A percentile compares a stretch with the other conserved stretches of the same genome.
Evolutionary conservation across 2,329 filamentous ascomycete species (phyloP).

Genomic region (Daldinia sp.): DNA sequence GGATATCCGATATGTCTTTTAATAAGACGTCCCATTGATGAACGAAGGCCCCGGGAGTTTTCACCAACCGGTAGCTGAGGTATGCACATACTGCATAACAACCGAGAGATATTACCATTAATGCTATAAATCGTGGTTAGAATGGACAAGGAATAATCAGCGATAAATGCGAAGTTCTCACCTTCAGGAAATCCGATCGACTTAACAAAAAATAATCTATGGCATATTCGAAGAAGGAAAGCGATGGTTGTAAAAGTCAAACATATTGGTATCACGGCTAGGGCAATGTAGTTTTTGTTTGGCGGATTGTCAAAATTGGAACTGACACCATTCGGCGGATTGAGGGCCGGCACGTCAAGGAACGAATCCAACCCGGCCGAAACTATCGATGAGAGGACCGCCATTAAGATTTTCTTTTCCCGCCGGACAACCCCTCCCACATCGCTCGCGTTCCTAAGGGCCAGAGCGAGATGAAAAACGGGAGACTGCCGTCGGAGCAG

Average conservation of each 20-base stretch:
- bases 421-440: slow-evolving; percentile 3
- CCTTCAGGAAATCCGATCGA: slow-evolving; percentile 35
- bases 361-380: slow-evolving; percentile 22
- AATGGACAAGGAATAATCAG: background rate
- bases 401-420: slow-evolving; percentile 12
- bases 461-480: slow-evolving; percentile 6
- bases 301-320: slow-evolving; percentile 38
- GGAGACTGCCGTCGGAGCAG: slow-evolving; percentile 9
- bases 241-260: slow-evolving; percentile 25
- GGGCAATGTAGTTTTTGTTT: slow-evolving; percentile 30
- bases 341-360: slow-evolving; percentile 33
- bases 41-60: slow-evolving; percentile 31
- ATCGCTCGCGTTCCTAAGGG: background rate
- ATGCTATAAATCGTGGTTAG: slow-evolving; percentile 25
- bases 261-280: slow-evolving; percentile 33
- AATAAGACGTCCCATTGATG: slow-evolving; percentile 40
- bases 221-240: slow-evolving; percentile 32
- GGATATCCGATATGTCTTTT: slow-evolving; percentile 22
- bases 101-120: slow-evolving; percentile 26
- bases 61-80: slow-evolving; percentile 27
- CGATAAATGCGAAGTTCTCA: slow-evolving; percentile 8
- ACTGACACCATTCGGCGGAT: slow-evolving; percentile 31
- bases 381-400: slow-evolving; percentile 18
- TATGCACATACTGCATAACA: slow-evolving; percentile 35
- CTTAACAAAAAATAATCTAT: slow-evolving; percentile 35